A percentile compares a stretch with the other conserved stretches of the same genome.
Evolutionary conservation across 306 rosid species (phyloP).

Genomic region (Trichosanthes truncata): DNA sequence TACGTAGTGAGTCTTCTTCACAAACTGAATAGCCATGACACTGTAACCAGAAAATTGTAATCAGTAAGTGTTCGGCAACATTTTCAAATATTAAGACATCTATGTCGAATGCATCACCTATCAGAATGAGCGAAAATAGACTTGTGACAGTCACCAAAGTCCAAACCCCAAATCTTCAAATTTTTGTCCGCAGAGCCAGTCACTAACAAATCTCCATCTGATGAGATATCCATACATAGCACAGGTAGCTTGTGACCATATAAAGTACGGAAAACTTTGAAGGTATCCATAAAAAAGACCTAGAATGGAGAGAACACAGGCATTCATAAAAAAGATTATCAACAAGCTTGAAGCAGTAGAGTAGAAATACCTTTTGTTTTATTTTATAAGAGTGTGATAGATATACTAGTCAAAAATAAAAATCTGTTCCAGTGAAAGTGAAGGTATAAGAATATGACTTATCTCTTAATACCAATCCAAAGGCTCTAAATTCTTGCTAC

Average conservation of each 20-base stretch:
- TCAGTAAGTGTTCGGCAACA: background rate
- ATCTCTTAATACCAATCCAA: background rate
- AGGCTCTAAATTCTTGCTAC: background rate
- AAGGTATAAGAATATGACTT: background rate
- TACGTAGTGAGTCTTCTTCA: constrained; percentile 72
- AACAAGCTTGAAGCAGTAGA: background rate
- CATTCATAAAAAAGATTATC: constrained; percentile 15
- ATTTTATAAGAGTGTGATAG: background rate
- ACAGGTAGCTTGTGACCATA: constrained; percentile 95
- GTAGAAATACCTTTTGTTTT: background rate
- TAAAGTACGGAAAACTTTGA: constrained; percentile 71
- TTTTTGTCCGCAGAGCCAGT: constrained; percentile 97
- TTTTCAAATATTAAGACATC: background rate
- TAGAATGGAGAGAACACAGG: constrained; percentile 21
- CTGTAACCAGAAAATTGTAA: constrained; percentile 35
- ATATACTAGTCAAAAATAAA: background rate
- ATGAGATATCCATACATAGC: constrained; percentile 91
- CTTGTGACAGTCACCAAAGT: constrained; percentile 93
- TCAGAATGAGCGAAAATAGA: constrained; percentile 88
- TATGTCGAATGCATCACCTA: constrained; percentile 37
- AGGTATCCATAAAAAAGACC: constrained; percentile 69
- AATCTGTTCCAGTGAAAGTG: background rate
- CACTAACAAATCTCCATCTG: constrained; percentile 83
- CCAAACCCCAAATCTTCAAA: constrained; percentile 95
- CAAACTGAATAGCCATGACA: constrained; percentile 82